phyloP scores from a whole-genome alignment of 345 rosid species.

The Citrus cavaleriei region DNA sequence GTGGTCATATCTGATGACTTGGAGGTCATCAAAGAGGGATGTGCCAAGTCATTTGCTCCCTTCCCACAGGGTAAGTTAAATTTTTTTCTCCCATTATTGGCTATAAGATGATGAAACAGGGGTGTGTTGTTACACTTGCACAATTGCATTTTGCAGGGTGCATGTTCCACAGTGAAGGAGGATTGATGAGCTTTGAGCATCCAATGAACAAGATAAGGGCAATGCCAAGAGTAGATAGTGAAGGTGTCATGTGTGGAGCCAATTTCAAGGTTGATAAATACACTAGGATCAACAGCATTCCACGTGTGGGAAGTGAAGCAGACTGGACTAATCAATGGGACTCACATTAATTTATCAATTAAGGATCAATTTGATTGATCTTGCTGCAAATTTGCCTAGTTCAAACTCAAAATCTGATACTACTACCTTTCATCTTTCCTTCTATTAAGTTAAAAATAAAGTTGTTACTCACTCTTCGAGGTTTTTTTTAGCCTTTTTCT shows the following conservation, averaged over 20 bases:
- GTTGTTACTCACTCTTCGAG: no score
- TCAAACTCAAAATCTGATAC: not conserved
- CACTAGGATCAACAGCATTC: constrained; percentile 56
- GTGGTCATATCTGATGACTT: constrained; percentile 79
- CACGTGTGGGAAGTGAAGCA: constrained; percentile 82
- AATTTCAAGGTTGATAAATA: constrained; percentile 80
- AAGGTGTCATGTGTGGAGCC: constrained; percentile 82
- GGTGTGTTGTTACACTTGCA: not conserved
- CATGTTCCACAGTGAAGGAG: constrained; percentile 77
- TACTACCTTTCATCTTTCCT: not conserved
- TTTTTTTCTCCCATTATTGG: no score
- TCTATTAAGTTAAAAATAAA: no score
- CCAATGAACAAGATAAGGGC: constrained; percentile 75
- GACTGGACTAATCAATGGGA: constrained; percentile 69
- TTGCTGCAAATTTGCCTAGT: not conserved
- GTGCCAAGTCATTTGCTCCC: constrained; percentile 95
- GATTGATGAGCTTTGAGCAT: constrained; percentile 88
- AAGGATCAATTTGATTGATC: not conserved
- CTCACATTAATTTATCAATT: constrained; percentile 16
- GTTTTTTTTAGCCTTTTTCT: no score
- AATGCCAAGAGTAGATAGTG: constrained; percentile 88
- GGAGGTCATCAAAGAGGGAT: constrained; percentile 71
- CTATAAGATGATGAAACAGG: no score
- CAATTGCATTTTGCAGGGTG: constrained; percentile 41
- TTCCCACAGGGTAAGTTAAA: constrained; percentile 50